Evolutionary conservation across 2,329 filamentous ascomycete species (phyloP).

Genomic region (Xylaria sp.): DNA sequence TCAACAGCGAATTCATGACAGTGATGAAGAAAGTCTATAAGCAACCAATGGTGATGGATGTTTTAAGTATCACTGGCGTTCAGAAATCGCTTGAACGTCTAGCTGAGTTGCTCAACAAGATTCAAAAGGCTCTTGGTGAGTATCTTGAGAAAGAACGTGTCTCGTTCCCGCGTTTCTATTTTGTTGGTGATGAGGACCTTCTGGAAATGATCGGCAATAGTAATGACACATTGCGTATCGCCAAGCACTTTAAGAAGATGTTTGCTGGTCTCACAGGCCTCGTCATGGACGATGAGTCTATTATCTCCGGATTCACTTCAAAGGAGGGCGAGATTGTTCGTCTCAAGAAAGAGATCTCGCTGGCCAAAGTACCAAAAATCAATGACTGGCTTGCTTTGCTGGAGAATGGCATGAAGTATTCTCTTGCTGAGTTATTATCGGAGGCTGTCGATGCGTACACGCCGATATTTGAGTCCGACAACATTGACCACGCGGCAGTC

Average conservation of each 20-base stretch:
- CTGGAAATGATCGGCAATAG: constrained; percentile 99
- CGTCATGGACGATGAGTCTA: constrained; percentile 87
- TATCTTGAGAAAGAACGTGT: constrained; percentile 98
- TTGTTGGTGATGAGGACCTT: constrained; percentile 97
- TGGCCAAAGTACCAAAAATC: constrained; percentile 93
- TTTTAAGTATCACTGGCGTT: constrained; percentile 93
- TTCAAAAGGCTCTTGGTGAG: constrained; percentile 97
- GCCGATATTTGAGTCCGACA: constrained; percentile 76
- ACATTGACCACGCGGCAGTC: constrained; percentile 76
- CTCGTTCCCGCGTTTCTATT: constrained; percentile 98
- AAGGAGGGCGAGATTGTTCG: constrained; percentile 92
- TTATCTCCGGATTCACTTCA: constrained; percentile 91
- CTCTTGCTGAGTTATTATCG: constrained; percentile 87
- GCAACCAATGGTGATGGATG: constrained; percentile 93
- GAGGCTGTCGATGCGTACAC: constrained; percentile 88
- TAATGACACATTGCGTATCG: constrained; percentile 94
- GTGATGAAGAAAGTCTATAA: constrained; percentile 99
- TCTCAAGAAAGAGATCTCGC: constrained; percentile 89
- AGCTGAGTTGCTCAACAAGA: constrained; percentile 97
- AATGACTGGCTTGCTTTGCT: constrained; percentile 98
- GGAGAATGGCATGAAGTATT: constrained; percentile 92
- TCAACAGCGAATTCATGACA: constrained; percentile 98
- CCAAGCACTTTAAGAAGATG: constrained; percentile 99
- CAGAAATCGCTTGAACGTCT: constrained; percentile 96
- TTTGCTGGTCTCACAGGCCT: constrained; percentile 95